Evolutionary conservation across 768 basidiomycete species (phyloP), one percentile per base, ranked within the genome.

Genomic region (Termitomyces sp.): DNA sequence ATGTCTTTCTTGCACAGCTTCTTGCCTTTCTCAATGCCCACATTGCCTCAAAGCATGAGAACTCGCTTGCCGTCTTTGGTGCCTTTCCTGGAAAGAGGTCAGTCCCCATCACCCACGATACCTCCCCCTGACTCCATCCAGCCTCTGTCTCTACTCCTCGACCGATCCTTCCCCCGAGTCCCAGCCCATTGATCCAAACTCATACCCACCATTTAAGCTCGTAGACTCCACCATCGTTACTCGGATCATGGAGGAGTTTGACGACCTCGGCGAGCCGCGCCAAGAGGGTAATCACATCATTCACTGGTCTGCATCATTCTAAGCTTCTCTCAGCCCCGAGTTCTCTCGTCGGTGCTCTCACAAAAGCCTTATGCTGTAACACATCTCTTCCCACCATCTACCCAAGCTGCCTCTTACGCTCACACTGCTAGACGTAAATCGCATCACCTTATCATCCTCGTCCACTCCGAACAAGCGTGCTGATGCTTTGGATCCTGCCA

Each of bases 21-120:
- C 81, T 98, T 56, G 87, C 90, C 31, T 96, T 98, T 66, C 76
- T 96, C 65, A 98, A 99, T 66, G 83, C 94, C 3, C 94, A 98
- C 72, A 81, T 98, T 58, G 94, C 94, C 1, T 81, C 84, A 60
- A 84, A 87, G 61, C 88, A 94, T 73, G 94, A 96, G 69, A 99
- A 99, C 67, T 83, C 89, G 4, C 78, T 99, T 40, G 91, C 94
- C 6, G 89, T 98, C 54, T 96, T 93, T 67, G 96, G 85, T 8
- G 96, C 95, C 5, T 77, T 94, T 47, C 90, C 91, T 1, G 84
- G 83, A 21, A 86, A 86, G 70, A 94, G 91, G 92, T 91, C 5
- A 47, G 50, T 23, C n/a, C 19, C 53, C 49, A 26, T 15, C 19
- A 54, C 11, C 23, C 12, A 14, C n/a, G 7, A 50, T 23, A 60